These are phyloP conservation scores for Gracilaria caudata DNA, from an alignment of 23 red algal genomes.

Conservation along the genomic window DNA sequence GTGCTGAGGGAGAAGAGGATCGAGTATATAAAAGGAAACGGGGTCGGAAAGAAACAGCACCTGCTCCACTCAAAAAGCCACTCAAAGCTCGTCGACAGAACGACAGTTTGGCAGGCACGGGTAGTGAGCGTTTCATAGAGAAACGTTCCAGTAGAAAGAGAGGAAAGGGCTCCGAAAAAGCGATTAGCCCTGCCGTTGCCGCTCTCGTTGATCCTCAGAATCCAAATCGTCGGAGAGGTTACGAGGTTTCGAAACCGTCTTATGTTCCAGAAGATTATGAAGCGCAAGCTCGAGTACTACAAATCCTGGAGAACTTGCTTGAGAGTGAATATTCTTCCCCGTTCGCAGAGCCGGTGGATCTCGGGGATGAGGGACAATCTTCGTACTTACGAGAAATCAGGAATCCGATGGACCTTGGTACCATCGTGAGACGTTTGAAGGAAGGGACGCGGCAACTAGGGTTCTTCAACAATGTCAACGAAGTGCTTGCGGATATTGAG, in stretches of 20 bases:
- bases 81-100: neutral
- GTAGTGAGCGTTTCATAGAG: neutral
- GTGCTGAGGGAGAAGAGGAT: neutral
- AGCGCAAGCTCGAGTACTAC: conserved; percentile 28
- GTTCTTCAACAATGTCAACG: conserved; percentile 38
- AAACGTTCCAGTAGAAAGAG: conserved; percentile 19
- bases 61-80: neutral
- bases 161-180: neutral
- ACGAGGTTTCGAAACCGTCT: neutral
- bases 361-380: conserved; percentile 23
- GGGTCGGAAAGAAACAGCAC: neutral
- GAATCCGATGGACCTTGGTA: conserved; percentile 73
- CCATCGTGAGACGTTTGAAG: conserved; percentile 56
- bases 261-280: conserved; percentile 35
- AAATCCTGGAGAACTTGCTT: conserved; percentile 35
- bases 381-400: conserved; percentile 47
- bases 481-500: conserved; percentile 68
- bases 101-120: neutral
- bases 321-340: conserved; percentile 21
- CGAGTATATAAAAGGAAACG: neutral
- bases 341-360: conserved; percentile 62
- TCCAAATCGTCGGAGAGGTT: conserved; percentile 28
- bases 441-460: neutral
- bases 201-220: conserved; percentile 16
- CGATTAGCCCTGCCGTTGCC: neutral